These are phyloP conservation scores for Chytriomyces hyalinus DNA, from an alignment of 192 early-diverging fungal genomes.

Conservation along the genomic window DNA sequence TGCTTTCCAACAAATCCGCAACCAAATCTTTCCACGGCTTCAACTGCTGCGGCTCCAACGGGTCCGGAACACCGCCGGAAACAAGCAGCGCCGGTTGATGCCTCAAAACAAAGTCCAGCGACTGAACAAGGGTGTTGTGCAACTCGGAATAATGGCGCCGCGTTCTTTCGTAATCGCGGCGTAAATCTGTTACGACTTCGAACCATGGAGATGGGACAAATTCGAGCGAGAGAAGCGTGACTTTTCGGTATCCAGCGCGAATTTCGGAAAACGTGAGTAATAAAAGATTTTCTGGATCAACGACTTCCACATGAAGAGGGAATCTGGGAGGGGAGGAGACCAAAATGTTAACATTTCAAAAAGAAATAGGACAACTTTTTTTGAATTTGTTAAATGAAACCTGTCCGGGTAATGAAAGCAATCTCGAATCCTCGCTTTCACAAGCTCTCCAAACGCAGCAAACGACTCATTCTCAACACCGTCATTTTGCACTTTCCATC, in stretches of 20 bases:
- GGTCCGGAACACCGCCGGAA: constrained; percentile 27
- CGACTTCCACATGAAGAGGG: background rate
- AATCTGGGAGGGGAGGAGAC: constrained; percentile 10
- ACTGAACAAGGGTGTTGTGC: constrained; percentile 31
- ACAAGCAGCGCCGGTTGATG: constrained; percentile 36
- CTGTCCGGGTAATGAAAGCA: constrained; percentile 34
- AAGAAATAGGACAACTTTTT: too few species aligned
- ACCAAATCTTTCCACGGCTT: constrained; percentile 34
- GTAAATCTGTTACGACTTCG: constrained; percentile 28
- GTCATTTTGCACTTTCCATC: constrained; percentile 29
- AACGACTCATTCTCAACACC: constrained; percentile 25
- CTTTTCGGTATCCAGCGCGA: constrained; percentile 35
- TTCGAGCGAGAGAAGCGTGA: constrained; percentile 38
- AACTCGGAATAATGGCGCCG: constrained; percentile 29
- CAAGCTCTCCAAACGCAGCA: constrained; percentile 32
- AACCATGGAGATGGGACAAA: constrained; percentile 34
- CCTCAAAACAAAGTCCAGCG: constrained; percentile 30
- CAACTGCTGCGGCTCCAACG: constrained; percentile 19
- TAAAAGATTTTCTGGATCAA: constrained; percentile 13
- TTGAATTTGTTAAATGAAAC: background rate
- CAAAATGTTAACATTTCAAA: background rate
- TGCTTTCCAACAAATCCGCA: constrained; percentile 15
- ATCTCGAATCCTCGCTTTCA: constrained; percentile 34
- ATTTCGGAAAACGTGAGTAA: constrained; percentile 40
- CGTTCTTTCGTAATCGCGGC: constrained; percentile 35